Conservation (phyloP, 768 basidiomycete genomes). For the Tephrocybe sp. region DNA sequence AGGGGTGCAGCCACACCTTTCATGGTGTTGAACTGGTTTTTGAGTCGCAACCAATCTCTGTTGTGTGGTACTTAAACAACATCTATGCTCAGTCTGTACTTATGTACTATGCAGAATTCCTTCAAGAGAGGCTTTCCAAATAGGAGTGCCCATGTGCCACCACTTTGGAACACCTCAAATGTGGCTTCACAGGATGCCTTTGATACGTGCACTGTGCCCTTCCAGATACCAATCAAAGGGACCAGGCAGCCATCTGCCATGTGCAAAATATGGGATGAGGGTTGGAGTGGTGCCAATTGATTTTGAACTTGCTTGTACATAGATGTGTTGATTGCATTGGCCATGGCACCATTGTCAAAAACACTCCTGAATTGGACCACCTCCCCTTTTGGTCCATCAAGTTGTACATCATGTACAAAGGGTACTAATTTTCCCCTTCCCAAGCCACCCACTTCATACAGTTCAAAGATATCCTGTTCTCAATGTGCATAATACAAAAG, state of each 20-base stretch:
- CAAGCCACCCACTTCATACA: neutral
- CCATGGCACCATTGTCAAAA: slow-evolving; percentile 25
- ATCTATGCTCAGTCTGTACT: slow-evolving; percentile 18
- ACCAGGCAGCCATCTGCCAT: slow-evolving; percentile 24
- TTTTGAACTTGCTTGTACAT: neutral
- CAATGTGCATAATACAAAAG: slow-evolving; percentile 9
- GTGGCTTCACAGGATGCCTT: neutral
- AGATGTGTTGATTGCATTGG: slow-evolving; percentile 16
- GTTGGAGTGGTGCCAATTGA: neutral
- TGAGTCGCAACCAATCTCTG: neutral
- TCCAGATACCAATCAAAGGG: neutral
- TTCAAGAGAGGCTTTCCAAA: slow-evolving; percentile 30
- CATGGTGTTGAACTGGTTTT: slow-evolving; percentile 4
- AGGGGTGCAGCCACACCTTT: slow-evolving; percentile 1
- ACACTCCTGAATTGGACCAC: slow-evolving; percentile 1
- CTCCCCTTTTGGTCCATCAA: neutral
- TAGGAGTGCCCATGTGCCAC: slow-evolving; percentile 23
- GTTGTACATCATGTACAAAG: slow-evolving; percentile 3
- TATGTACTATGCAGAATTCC: slow-evolving; percentile 23
- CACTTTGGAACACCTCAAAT: slow-evolving; percentile 21
- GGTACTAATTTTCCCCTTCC: neutral
- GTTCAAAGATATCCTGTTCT: neutral
- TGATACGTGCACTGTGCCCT: neutral
- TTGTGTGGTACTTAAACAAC: slow-evolving; percentile 4
- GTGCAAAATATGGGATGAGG: slow-evolving; percentile 4